Evolutionary conservation across 306 rosid species (phyloP).

Genomic region (Senna tora): DNA sequence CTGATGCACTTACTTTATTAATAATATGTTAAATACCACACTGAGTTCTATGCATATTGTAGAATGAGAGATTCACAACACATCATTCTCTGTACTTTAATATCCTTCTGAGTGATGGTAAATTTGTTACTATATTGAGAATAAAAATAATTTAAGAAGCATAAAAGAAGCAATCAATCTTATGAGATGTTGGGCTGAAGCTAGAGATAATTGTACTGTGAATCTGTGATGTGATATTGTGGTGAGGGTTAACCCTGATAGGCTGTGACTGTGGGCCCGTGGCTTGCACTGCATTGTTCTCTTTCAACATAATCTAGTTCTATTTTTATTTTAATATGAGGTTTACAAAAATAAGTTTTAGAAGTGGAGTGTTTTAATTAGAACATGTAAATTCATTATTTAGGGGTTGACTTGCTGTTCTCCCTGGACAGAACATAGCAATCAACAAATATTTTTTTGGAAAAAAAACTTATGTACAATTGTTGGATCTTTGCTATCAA

Average conservation of each 20-base stretch:
- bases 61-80: too few relatives aligned
- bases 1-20: slow-evolving; percentile 21
- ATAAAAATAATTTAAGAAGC: not conserved
- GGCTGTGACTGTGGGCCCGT: not conserved
- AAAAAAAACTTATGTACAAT: not conserved
- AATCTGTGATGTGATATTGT: too few relatives aligned
- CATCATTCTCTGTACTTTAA: not conserved
- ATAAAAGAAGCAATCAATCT: not conserved
- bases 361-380: not conserved
- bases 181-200: not conserved
- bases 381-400: not conserved
- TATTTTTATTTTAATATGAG: slow-evolving; percentile 3
- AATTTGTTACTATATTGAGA: slow-evolving; percentile 9
- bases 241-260: not conserved
- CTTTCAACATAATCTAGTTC: not conserved
- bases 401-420: not conserved
- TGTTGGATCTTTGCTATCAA: not conserved
- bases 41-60: slow-evolving; percentile 13
- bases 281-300: not conserved
- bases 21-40: slow-evolving; percentile 17
- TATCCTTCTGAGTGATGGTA: not conserved
- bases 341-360: not conserved
- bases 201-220: not conserved
- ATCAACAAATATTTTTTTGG: not conserved
- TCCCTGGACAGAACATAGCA: not conserved